Base-by-base conservation (phyloP, 495 filamentous ascomycete genomes). In the Friedmanniomyces simplex region DNA sequence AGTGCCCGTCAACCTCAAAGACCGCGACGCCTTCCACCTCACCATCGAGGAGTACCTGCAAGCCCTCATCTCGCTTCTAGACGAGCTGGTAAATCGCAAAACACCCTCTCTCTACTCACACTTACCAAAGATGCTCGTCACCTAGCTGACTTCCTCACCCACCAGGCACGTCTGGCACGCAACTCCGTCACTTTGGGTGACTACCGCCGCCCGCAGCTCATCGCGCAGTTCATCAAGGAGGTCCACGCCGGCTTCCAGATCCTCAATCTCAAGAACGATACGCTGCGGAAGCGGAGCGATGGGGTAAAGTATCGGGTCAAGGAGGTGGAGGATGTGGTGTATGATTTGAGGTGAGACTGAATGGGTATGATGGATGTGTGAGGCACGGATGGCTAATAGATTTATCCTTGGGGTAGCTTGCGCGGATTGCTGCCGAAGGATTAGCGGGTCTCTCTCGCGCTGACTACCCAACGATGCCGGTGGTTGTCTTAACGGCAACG, bases 1-100 rank as follows among this genome's bases (percentile, higher is more conserved):
- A 95, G 93, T 97, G n/a, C 94, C 93, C 22, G 84, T 95, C 62
- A 96, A 96, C 67, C 80, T 96, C 61, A 95, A 95, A 71, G 86
- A 88, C 59, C 69, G 79, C 59, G 94, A 97, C 70, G 79, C 82
- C 25, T 98, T 98, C 79, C 93, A 97, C 68, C 74, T 98, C 57
- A 91, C 89, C 28, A 90, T 96, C 66, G 93, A 98, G 72, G 93
- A 98, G 68, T 98, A 98, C 70, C 82, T 98, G 2, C 84, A 90
- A 45, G 83, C 86, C 8, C 76, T 96, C 42, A 89, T 91, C 48
- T 78, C 80, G 41, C 83, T 96, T 57, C 84, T 94, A 55, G 90
- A 96, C 62, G 93, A 98, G 71, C 79, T 98, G 67, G 82, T 85
- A 71, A n/a, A 8, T 71, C 25, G 3, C 24, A 14, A 5, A 25